Evolutionary conservation across 108 stramenopile species (phyloP), one percentile per base, ranked within the genome.

Genomic region (Mediolabrus comicus): DNA sequence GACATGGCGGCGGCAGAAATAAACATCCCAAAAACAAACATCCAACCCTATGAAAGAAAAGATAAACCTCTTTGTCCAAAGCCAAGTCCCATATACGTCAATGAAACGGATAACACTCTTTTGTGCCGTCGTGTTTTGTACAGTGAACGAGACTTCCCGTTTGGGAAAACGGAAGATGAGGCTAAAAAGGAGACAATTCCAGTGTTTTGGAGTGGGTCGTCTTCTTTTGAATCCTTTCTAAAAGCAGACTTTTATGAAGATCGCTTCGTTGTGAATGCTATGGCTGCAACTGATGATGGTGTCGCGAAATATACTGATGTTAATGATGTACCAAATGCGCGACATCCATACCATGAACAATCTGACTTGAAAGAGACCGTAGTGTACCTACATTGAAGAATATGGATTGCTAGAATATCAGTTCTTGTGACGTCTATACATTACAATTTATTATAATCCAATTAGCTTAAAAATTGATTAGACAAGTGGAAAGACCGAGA

Each of bases 131-230:
- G 46, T 24, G 69, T 70, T n/a, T 1, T 57, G 22, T 80, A 75
- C 29, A 71, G 69, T 36, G 29, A 75, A 13, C 62, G 68, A 0
- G 65, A 70, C 39, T 80, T 80, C 51, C 79, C 79, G 17, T 75
- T 59, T 56, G 52, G 25, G 1, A 59, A 55, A 31, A 17, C 41
- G 16, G 49, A 69, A 3, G 28, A 46, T 29, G 56, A 71, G n/a
- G 25, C n/a, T 31, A 31, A 35, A 17, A 51, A 2, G 36, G 74
- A 75, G 61, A 35, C 62, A 2, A 80, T 80, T 22, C 79, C 79
- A 2, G 75, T 80, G 31, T 80, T 75, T 58, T 80, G 74, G 74
- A 71, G 69, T 59, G 79, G 79, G 12, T 80, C 79, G 9, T 53
- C 74, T 4, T 71, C 68, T 28, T 80, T 80, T 69, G 69, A 80